Base-by-base conservation (phyloP, 495 filamentous ascomycete genomes). In the Parathielavia appendiculata region DNA sequence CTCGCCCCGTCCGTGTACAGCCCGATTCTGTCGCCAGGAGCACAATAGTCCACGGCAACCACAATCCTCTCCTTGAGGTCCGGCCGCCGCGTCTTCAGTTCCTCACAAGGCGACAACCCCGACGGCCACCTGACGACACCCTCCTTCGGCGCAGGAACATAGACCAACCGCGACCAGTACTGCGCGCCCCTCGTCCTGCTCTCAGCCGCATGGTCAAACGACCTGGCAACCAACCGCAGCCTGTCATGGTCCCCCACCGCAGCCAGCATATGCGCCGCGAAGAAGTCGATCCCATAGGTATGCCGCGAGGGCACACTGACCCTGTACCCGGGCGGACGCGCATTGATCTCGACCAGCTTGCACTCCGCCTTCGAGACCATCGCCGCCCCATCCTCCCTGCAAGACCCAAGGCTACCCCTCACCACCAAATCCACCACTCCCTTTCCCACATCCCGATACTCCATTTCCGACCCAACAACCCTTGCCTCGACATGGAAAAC, bases 231-330 rank as follows among this genome's bases (percentile, higher is more conserved):
- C 16, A 71, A 32, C 9, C 56, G 44, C 22, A 73, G 47, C 17
- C 73, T 60, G 1, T 44, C 58, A 7, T 35, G 14, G 30, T 76
- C 74, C 19, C 45, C 66, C 1, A 68, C 48, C 0, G 69, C 65
- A 35, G 68, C 65, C 1, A 77, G 61, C 58, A 77, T 64, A 46
- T 57, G 65, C 9, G 66, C 65, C 6, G 58, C 72, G 39, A 66
- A 74, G 60, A 69, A 75, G 44, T 76, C 73, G 10, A 79, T 67
- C 17, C 76, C 75, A 57, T 76, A 75, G 0, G 75, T 72, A 17
- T 62, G 56, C 11, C 60, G 43, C 0, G 65, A 54, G 2, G 68
- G 65, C 1, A 63, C 55, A 5, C 66, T 61, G 26, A 62, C 71
- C 23, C 63, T 62, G 51, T 59, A 68, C 1, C 73, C 74, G 0